Evolutionary conservation across 1,284 basidiomycete genomes (phyloP), one percentile per base, ranked within the genome.

Genomic region (Fistulinella cinereoalba): DNA sequence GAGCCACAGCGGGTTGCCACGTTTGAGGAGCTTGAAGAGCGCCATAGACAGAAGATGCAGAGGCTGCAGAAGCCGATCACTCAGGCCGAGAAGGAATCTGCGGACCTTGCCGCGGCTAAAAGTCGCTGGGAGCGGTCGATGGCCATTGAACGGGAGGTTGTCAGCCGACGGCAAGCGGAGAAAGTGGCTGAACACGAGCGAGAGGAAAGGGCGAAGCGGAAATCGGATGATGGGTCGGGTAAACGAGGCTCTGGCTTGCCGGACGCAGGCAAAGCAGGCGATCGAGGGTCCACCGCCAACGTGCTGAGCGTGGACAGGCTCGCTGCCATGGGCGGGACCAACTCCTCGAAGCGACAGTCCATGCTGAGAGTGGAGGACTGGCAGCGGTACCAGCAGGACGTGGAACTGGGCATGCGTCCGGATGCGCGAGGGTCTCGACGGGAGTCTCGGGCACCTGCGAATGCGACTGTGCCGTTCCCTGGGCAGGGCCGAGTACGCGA

Each of bases 351-450:
- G 59, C 77, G 84, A 39, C 62, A 82, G 64, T 88, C 86, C 37
- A 79, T 75, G 61, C 66, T 88, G 71, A 88, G 88, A 63, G 88
- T 90, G 28, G 85, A 88, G 62, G 87, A 88, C 57, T 90, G 88
- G 87, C 83, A 87, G 64, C 76, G 76, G 52, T 75, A 81, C 58
- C 87, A 88, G 60, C 72, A 80, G 46, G 76, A 79, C 39, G 68
- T 67, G 32, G 74, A 74, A 44, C 34, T 69, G 11, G 63, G 63
- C 13, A 13, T 67, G 33, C 66, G 62, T 1, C 52, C 63, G 2
- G 53, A 65, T 43, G 52, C 53, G 19, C 60, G 55, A 47, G 56
- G 58, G 16, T 58, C 62, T 43, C 64, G 57, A 57, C 72, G 65
- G 34, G 70, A 72, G 48, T 69, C 69, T 41, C 68, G 66, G 45